Percentiles rank a stretch among this genome's conserved stretches.
Conservation (phyloP, 1,139 yeast genomes). For the Arxiozyma telluris region DNA sequence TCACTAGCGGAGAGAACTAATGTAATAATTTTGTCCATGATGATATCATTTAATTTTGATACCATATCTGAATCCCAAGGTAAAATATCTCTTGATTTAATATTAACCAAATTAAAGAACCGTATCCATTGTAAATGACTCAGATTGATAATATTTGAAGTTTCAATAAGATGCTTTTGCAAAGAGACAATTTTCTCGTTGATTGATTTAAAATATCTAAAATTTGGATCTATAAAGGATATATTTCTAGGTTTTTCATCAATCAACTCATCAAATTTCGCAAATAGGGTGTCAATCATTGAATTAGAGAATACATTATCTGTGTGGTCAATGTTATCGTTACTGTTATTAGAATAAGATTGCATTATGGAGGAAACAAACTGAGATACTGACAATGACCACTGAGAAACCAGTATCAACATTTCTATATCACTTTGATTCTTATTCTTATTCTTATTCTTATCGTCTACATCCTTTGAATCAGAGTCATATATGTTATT, state of each 20-base stretch:
- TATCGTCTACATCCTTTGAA: neutral
- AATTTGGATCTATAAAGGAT: neutral
- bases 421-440: neutral
- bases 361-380: conserved; percentile 7
- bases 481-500: neutral
- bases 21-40: conserved; percentile 1
- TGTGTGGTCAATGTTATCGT: neutral
- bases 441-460: neutral
- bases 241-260: neutral
- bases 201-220: neutral
- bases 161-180: neutral
- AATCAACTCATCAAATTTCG: conserved; percentile 1
- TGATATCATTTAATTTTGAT: neutral
- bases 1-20: neutral
- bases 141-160: conserved; percentile 4
- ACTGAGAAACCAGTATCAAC: conserved; percentile 11
- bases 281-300: neutral
- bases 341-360: neutral
- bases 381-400: conserved; percentile 15
- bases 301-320: neutral
- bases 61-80: conserved; percentile 4
- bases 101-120: conserved; percentile 7
- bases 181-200: neutral
- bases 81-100: neutral
- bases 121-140: conserved; percentile 9